Conservation (phyloP, 2,329 filamentous ascomycete genomes). For the Colletotrichum sp. region DNA sequence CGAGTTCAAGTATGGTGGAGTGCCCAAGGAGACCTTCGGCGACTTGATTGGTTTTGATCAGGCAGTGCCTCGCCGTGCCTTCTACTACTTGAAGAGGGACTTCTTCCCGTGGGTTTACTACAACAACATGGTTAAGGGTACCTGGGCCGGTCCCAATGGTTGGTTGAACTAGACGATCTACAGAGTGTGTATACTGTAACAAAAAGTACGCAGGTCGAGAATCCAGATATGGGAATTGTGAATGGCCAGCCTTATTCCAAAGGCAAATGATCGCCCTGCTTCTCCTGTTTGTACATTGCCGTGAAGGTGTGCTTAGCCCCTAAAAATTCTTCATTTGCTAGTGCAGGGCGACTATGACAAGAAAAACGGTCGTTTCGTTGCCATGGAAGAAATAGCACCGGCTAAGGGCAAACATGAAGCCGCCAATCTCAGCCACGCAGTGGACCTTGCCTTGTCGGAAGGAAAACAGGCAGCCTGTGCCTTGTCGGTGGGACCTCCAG, state of each 20-base stretch:
- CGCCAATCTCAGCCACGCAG: background rate
- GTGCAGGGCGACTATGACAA: background rate
- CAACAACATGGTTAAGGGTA: conserved; percentile 65
- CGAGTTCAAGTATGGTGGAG: conserved; percentile 69
- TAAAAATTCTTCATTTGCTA: background rate
- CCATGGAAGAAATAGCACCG: background rate
- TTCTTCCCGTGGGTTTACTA: conserved; percentile 73
- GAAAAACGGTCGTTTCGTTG: background rate
- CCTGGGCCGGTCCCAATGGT: conserved; percentile 66
- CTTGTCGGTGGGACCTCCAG: background rate
- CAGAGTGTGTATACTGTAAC: background rate
- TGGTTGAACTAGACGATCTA: conserved; percentile 32
- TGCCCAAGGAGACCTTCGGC: conserved; percentile 67
- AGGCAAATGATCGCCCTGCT: background rate
- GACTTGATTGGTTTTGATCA: conserved; percentile 62
- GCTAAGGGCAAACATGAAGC: background rate
- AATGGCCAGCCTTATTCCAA: background rate
- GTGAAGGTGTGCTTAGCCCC: background rate
- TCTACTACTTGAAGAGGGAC: conserved; percentile 69
- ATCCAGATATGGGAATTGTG: background rate
- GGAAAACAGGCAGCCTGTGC: background rate
- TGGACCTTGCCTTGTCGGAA: background rate
- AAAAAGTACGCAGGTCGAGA: background rate
- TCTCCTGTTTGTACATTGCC: background rate
- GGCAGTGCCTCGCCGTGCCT: conserved; percentile 56